Conservation (phyloP, 2,329 filamentous ascomycete species). For the Tolypocladium tropicale region DNA sequence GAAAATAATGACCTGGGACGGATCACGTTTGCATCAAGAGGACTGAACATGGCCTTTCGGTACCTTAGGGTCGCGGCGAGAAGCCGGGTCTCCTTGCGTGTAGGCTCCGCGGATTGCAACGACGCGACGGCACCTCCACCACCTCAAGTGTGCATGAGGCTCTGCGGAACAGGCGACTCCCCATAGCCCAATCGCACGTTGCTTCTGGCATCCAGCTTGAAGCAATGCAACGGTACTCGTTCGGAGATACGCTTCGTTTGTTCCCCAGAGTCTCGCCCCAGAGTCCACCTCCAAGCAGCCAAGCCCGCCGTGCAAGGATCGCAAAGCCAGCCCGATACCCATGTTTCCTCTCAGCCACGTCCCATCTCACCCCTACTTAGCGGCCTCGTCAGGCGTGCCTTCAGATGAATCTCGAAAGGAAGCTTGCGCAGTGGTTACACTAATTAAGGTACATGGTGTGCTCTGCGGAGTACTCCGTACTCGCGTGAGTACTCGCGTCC, state of each 20-base stretch:
- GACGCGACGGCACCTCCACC: neutral
- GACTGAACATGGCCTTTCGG: neutral
- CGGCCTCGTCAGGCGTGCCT: neutral
- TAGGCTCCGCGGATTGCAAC: neutral
- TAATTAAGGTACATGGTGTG: no score
- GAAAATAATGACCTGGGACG: neutral
- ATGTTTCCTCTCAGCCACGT: neutral
- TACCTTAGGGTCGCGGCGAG: neutral
- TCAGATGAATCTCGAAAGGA: neutral
- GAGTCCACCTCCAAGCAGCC: neutral
- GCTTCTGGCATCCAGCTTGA: neutral
- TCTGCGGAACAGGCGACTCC: neutral
- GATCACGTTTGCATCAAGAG: neutral
- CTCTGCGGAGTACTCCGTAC: no score
- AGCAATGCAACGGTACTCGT: no score
- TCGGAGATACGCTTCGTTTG: neutral
- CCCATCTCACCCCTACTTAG: neutral
- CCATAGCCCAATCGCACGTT: neutral
- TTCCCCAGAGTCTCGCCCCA: neutral
- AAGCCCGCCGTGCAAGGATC: neutral
- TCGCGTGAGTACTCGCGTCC: no score
- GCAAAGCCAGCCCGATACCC: neutral
- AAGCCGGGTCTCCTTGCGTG: neutral
- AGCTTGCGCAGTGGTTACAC: neutral
- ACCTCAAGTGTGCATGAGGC: neutral